Evolutionary conservation across 306 rosid genomes (phyloP).

Genomic region (Vigna angularis): DNA sequence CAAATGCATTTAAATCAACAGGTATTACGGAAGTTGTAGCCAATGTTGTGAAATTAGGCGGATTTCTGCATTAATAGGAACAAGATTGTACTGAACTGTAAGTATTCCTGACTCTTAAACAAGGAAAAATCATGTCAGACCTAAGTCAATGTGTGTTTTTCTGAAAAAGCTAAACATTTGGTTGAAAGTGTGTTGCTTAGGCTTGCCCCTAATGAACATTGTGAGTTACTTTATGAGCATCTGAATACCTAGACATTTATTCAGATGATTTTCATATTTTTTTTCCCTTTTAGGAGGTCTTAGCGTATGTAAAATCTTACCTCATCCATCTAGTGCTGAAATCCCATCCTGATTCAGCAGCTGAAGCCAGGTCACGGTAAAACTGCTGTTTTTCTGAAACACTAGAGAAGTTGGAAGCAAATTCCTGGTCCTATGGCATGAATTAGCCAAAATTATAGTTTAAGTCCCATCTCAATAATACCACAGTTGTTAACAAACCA

Average conservation of each 20-base stretch:
- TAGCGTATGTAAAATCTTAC: conserved; percentile 50
- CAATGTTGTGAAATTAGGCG: conserved; percentile 72
- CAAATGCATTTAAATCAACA: conserved; percentile 79
- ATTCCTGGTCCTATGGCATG: conserved; percentile 63
- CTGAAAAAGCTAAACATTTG: conserved; percentile 1
- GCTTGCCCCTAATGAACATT: conserved; percentile 11
- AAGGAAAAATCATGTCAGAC: conserved; percentile 9
- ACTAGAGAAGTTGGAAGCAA: conserved; percentile 69
- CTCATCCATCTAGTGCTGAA: conserved; percentile 97
- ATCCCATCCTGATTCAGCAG: conserved; percentile 97
- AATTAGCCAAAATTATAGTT: conserved; percentile 35
- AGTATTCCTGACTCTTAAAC: conserved; percentile 11
- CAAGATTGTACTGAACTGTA: conserved; percentile 9
- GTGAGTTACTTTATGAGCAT: not conserved
- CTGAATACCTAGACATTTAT: not conserved
- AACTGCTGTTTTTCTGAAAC: conserved; percentile 60
- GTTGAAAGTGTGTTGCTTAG: not conserved
- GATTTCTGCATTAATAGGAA: conserved; percentile 62
- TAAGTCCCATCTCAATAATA: conserved; percentile 29
- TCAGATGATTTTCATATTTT: not conserved
- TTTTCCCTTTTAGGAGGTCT: not conserved
- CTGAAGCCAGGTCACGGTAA: conserved; percentile 78
- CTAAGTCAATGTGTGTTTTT: not conserved
- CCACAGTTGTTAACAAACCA: conserved; percentile 18
- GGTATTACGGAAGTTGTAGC: conserved; percentile 85